Percentiles rank a stretch among this genome's conserved stretches.
Conservation (phyloP, 768 basidiomycete species). For the Leccinum truebloodii region DNA sequence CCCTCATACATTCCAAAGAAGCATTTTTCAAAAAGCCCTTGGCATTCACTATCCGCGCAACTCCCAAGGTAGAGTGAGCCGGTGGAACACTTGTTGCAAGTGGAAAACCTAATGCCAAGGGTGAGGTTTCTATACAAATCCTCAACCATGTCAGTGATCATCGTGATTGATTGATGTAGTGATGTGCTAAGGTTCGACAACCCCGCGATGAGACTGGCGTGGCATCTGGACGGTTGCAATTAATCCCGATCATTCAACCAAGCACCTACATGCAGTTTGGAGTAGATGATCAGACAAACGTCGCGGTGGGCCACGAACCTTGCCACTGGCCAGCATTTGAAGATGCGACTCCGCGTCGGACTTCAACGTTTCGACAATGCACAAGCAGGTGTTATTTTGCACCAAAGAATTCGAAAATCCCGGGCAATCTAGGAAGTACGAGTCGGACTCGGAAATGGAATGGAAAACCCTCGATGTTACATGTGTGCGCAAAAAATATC, state of each 20-base stretch:
- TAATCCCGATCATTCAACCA: too few relatives aligned
- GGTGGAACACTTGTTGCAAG: neutral
- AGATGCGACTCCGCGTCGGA: neutral
- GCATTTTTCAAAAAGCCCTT: neutral
- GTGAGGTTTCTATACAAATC: neutral
- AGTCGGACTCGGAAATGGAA: neutral
- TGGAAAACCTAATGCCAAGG: neutral
- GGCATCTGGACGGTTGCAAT: too few relatives aligned
- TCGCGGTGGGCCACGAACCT: neutral
- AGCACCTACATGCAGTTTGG: too few relatives aligned
- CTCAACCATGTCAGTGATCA: neutral
- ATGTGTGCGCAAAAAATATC: neutral
- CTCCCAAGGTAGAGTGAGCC: neutral
- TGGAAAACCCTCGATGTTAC: neutral
- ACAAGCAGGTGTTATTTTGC: too few relatives aligned
- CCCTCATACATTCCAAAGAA: neutral
- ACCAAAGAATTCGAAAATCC: too few relatives aligned
- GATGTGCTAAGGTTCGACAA: too few relatives aligned
- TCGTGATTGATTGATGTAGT: neutral
- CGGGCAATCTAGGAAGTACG: neutral
- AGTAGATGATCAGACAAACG: neutral
- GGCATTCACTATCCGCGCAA: neutral
- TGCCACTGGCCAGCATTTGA: neutral
- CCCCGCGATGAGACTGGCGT: too few relatives aligned
- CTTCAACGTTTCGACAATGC: neutral